Percentiles rank a stretch among this genome's conserved stretches.
Conservation (phyloP, 306 rosid genomes). For the Begonia loranthoides region DNA sequence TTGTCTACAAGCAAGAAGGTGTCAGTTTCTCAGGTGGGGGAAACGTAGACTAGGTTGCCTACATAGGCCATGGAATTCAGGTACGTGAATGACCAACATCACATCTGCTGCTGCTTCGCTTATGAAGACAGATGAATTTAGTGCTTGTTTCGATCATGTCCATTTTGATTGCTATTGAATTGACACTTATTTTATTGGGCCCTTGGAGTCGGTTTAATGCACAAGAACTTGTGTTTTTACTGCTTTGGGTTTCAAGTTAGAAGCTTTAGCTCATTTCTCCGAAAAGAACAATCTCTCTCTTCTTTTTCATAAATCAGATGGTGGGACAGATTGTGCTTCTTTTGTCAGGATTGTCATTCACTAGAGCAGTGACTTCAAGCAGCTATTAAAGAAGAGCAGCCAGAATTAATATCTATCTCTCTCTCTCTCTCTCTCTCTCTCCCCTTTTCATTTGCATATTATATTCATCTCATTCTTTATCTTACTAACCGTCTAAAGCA, state of each 20-base stretch:
- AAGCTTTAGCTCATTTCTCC: slow-evolving; percentile 32
- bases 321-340: slow-evolving; percentile 85
- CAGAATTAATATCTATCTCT: slow-evolving; percentile 7
- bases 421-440: slow-evolving; percentile 9
- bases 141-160: neutral
- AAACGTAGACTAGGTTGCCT: slow-evolving; percentile 55
- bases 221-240: neutral
- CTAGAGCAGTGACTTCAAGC: slow-evolving; percentile 28
- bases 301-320: slow-evolving; percentile 47
- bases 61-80: slow-evolving; percentile 40
- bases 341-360: slow-evolving; percentile 89
- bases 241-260: slow-evolving; percentile 36
- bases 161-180: slow-evolving; percentile 6
- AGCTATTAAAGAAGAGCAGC: slow-evolving; percentile 29
- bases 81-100: slow-evolving; percentile 2
- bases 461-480: too few species aligned
- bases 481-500: slow-evolving; percentile 4
- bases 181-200: slow-evolving; percentile 2
- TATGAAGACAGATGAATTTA: neutral
- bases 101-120: slow-evolving; percentile 1
- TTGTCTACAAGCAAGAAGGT: slow-evolving; percentile 15
- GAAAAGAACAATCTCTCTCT: slow-evolving; percentile 6
- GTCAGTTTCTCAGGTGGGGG: slow-evolving; percentile 49
- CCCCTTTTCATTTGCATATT: too few species aligned
- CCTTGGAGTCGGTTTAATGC: slow-evolving; percentile 12